Evolutionary conservation across 768 basidiomycete genomes (phyloP).

Genomic region (Panellus pusillus): DNA sequence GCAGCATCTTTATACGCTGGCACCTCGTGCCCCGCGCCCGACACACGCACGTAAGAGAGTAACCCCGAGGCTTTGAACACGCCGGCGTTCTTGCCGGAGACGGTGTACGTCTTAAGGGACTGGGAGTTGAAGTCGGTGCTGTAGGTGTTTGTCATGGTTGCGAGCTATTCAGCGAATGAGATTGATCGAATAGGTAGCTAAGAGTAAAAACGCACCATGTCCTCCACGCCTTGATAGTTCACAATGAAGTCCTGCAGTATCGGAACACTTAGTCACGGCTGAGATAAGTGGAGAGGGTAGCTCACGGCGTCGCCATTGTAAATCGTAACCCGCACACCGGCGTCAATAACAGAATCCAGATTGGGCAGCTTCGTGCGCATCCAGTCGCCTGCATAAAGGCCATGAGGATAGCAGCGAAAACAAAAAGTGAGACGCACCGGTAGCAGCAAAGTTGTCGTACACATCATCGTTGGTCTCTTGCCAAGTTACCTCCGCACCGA

Average conservation of each 20-base stretch:
- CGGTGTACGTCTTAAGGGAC: slow-evolving; percentile 48
- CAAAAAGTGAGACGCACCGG: slow-evolving; percentile 25
- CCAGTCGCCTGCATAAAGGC: slow-evolving; percentile 13
- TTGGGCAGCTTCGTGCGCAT: slow-evolving; percentile 37
- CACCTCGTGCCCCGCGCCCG: background rate
- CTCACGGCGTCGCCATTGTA: slow-evolving; percentile 57
- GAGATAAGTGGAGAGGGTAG: slow-evolving; percentile 52
- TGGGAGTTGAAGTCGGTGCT: slow-evolving; percentile 40
- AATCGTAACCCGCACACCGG: slow-evolving; percentile 44
- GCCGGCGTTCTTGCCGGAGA: slow-evolving; percentile 49
- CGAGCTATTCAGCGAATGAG: background rate
- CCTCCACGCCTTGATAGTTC: slow-evolving; percentile 30
- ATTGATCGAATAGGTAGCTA: background rate
- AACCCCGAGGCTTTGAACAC: slow-evolving; percentile 60
- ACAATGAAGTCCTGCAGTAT: background rate
- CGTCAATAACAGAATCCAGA: slow-evolving; percentile 56
- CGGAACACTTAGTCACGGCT: slow-evolving; percentile 41
- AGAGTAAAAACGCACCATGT: slow-evolving; percentile 21
- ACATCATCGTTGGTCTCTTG: slow-evolving; percentile 39
- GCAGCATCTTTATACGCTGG: background rate
- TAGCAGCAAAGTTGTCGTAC: slow-evolving; percentile 49
- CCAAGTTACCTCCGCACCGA: slow-evolving; percentile 50
- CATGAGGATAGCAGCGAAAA: too few species aligned
- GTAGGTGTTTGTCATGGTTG: slow-evolving; percentile 46
- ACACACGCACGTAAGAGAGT: slow-evolving; percentile 21